These are phyloP conservation scores for Earliella scabrosa DNA, from an alignment of 1,284 basidiomycete genomes.

Conservation along the genomic window DNA sequence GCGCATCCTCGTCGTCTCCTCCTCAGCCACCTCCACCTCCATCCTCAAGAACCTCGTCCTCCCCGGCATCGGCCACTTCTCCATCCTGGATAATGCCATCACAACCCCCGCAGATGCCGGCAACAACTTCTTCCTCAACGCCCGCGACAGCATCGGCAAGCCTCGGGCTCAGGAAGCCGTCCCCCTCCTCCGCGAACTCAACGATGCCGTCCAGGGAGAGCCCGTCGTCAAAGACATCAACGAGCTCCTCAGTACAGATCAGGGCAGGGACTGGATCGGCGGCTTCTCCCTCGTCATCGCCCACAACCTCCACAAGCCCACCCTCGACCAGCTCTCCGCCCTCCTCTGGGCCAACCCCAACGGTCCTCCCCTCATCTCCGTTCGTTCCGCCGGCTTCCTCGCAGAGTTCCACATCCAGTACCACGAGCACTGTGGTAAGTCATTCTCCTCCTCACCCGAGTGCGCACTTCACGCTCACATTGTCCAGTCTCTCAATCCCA, in stretches of 20 bases:
- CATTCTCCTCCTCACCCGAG: background rate
- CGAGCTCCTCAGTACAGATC: constrained; percentile 54
- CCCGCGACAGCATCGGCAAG: constrained; percentile 76
- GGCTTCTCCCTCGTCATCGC: constrained; percentile 77
- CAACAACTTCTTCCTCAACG: constrained; percentile 95
- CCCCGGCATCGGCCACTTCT: constrained; percentile 92
- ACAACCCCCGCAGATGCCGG: constrained; percentile 83
- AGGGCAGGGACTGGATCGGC: constrained; percentile 52
- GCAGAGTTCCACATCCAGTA: constrained; percentile 90
- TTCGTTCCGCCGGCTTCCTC: constrained; percentile 86
- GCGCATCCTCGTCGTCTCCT: constrained; percentile 82
- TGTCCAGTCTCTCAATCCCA: constrained; percentile 32
- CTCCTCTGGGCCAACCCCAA: constrained; percentile 69
- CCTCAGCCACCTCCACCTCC: constrained; percentile 81
- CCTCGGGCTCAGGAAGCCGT: constrained; percentile 83
- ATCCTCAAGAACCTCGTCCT: constrained; percentile 95
- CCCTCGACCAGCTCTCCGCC: constrained; percentile 63
- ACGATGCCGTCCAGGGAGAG: constrained; percentile 81
- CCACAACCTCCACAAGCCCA: constrained; percentile 69
- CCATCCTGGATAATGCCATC: constrained; percentile 73
- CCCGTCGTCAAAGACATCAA: constrained; percentile 65
- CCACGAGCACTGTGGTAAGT: constrained; percentile 81
- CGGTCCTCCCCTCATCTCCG: constrained; percentile 72
- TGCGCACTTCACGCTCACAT: background rate
- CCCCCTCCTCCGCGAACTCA: constrained; percentile 82